Evolutionary conservation across 208 protist genomes (phyloP), one percentile per base, ranked within the genome.

Genomic region (Ichthyophonus hoferi): DNA sequence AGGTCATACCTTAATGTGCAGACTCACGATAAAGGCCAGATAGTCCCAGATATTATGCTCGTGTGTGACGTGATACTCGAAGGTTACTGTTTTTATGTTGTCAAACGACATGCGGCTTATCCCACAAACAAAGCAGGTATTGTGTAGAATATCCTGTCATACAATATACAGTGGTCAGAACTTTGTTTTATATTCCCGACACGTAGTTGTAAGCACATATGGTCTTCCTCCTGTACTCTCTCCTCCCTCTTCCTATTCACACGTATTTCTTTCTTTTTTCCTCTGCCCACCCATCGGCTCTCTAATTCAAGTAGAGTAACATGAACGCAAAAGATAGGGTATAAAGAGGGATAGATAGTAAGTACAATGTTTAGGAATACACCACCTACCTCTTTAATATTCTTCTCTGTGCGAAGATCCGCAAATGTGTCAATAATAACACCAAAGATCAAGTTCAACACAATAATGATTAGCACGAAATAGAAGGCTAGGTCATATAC

Each of bases 41-140:
- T 98, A 98, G 92, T 96, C 95, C 96, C 97, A 98, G 94, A 98
- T 95, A 92, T 98, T 97, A 93, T 98, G 97, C 81, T 97, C 96
- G 2, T 93, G 24, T 17, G 35, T 7, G 12, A 77, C 67, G 58
- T 92, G 90, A 37, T 85, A 31, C 50, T 92, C 90, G 41, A 92
- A 92, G 2, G 84, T 89, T 14, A 40, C 79, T 3, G 14, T 3
- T 17, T 79, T 33, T 2, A 77, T 77, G 17, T 93, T 94, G 78
- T 98, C 96, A 42, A 97, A 96, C 78, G 88, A 91, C 67, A 95
- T 91, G 1, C 94, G 91, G 40, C 96, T 93, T 17, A 97, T 91
- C 40, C 95, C 96, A 91, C 96, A 98, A 79, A 98, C 96, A 89
- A 97, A 97, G 92, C 96, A 98, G 33, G 91, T 95, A 76, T 94